A percentile compares a stretch with the other conserved stretches of the same genome.
These are phyloP conservation scores for Ascochyta pisi DNA, from an alignment of 2,329 filamentous ascomycete species.

Conservation along the genomic window DNA sequence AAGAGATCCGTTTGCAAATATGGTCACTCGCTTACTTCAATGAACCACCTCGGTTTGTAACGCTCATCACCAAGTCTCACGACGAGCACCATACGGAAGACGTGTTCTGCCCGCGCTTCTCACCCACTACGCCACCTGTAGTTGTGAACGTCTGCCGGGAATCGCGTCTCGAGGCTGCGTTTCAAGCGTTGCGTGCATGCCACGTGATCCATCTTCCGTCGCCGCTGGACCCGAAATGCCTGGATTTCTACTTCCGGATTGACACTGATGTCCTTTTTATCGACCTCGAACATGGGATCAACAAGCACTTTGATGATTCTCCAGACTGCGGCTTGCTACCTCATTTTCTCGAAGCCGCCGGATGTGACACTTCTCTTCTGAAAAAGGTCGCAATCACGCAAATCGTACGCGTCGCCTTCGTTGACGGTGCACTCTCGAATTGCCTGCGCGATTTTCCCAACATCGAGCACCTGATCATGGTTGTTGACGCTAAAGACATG, in stretches of 20 bases:
- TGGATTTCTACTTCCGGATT: slow-evolving; percentile 29
- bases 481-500: slow-evolving; percentile 19
- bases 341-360: slow-evolving; percentile 23
- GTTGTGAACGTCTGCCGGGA: slow-evolving; percentile 30
- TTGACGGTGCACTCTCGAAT: slow-evolving; percentile 29
- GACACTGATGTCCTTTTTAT: slow-evolving; percentile 29
- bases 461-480: slow-evolving; percentile 27
- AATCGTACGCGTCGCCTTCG: slow-evolving; percentile 20
- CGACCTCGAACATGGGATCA: slow-evolving; percentile 16
- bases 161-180: slow-evolving; percentile 26
- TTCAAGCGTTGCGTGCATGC: slow-evolving; percentile 23
- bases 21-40: slow-evolving; percentile 28
- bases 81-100: slow-evolving; percentile 18
- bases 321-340: slow-evolving; percentile 28
- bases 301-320: slow-evolving; percentile 30
- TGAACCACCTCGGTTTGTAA: slow-evolving; percentile 29
- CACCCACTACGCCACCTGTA: slow-evolving; percentile 24
- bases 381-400: slow-evolving; percentile 25
- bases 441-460: slow-evolving; percentile 26
- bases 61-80: slow-evolving; percentile 24
- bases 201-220: slow-evolving; percentile 22
- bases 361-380: slow-evolving; percentile 15
- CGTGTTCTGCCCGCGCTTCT: slow-evolving; percentile 29
- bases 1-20: slow-evolving; percentile 34
- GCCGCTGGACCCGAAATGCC: not conserved